Percentiles rank a stretch among this genome's conserved stretches.
Evolutionary conservation across 805 yeast genomes (phyloP).

Genomic region (Metschnikowia orientalis): DNA sequence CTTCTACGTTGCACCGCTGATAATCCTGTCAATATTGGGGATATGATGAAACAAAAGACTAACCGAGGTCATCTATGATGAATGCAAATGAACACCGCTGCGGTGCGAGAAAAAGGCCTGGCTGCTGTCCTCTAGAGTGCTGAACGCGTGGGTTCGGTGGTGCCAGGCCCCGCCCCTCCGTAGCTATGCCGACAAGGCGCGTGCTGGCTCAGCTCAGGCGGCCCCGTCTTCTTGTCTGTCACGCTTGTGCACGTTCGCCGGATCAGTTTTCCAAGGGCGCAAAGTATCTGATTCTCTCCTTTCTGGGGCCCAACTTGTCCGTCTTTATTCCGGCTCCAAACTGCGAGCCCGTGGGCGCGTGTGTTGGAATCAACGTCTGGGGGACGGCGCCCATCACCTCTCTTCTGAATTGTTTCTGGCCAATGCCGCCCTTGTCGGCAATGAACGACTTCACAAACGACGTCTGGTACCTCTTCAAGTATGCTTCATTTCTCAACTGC

Average conservation of each 20-base stretch:
- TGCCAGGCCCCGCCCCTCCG: too few relatives aligned
- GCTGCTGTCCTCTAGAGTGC: too few relatives aligned
- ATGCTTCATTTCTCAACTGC: conserved; percentile 34
- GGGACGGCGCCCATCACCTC: conserved; percentile 28
- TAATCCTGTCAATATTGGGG: too few relatives aligned
- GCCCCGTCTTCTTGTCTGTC: neutral
- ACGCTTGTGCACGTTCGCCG: neutral
- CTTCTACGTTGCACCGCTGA: too few relatives aligned
- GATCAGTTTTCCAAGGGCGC: conserved; percentile 30
- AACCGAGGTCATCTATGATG: conserved; percentile 13
- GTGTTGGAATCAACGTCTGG: conserved; percentile 35
- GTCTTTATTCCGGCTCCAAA: conserved; percentile 44
- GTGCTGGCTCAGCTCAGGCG: too few relatives aligned
- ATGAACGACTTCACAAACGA: conserved; percentile 40
- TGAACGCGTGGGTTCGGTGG: too few relatives aligned
- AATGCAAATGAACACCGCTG: conserved; percentile 14
- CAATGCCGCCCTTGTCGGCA: conserved; percentile 44
- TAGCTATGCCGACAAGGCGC: neutral
- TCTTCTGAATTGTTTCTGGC: conserved; percentile 39
- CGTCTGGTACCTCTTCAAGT: conserved; percentile 35
- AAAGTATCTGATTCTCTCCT: conserved; percentile 36
- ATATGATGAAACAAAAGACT: too few relatives aligned
- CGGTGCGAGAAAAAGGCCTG: conserved; percentile 2
- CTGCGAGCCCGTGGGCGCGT: conserved; percentile 38
- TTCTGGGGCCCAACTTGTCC: conserved; percentile 43